phyloP scores from a whole-genome alignment of 1,139 yeast species.

The Blastobotrys persicus region DNA sequence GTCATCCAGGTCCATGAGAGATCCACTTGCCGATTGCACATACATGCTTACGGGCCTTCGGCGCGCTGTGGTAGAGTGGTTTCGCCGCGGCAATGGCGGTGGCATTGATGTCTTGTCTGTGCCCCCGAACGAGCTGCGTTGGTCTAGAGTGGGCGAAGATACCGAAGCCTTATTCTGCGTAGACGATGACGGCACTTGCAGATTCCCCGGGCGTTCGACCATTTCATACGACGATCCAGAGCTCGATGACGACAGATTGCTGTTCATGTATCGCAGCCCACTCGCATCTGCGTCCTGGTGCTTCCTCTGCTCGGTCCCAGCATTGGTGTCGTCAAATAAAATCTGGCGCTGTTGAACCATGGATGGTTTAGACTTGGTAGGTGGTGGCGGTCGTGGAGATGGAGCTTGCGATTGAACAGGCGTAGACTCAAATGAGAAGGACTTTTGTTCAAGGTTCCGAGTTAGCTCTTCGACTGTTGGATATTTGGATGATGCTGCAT shows the following conservation, averaged over 20 bases:
- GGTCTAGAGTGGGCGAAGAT: constrained; percentile 14
- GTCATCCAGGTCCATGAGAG: constrained; percentile 8
- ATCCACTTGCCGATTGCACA: constrained; percentile 8
- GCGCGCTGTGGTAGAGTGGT: constrained; percentile 1
- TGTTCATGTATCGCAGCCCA: constrained; percentile 4
- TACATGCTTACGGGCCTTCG: constrained; percentile 23
- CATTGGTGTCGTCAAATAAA: background rate
- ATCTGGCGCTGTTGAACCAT: constrained; percentile 6
- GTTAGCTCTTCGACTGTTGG: constrained; percentile 40
- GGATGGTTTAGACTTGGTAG: constrained; percentile 1
- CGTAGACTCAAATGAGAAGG: constrained; percentile 20
- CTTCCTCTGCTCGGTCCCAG: background rate
- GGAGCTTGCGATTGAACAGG: constrained; percentile 2
- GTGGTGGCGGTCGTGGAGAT: background rate
- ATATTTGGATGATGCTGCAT: constrained; percentile 27
- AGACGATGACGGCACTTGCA: background rate
- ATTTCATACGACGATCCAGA: constrained; percentile 16
- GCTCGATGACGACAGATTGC: constrained; percentile 12
- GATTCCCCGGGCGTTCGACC: constrained; percentile 2
- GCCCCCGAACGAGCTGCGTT: background rate
- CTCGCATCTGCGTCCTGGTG: background rate
- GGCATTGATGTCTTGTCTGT: background rate
- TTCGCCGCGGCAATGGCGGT: constrained; percentile 7
- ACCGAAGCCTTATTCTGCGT: constrained; percentile 7
- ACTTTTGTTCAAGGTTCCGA: constrained; percentile 25